A percentile compares a stretch with the other conserved stretches of the same genome.
Evolutionary conservation across 177 flowering plant species (phyloP).

Genomic region (Vitis hybrid): DNA sequence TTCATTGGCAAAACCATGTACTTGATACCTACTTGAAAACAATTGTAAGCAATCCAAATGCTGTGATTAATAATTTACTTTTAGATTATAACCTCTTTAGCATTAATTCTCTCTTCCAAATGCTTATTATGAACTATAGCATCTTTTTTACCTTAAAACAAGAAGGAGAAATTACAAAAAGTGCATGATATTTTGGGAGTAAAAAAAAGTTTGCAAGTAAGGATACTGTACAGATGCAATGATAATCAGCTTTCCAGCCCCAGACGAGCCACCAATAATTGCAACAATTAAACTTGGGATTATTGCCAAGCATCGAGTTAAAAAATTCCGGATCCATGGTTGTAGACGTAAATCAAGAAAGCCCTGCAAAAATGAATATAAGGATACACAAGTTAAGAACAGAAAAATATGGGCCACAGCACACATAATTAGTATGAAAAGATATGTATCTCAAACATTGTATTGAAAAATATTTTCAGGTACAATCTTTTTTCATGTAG

Average conservation of each 20-base stretch:
- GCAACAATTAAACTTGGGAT: slow-evolving; percentile 91
- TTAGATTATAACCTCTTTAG: no score
- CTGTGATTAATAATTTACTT: no score
- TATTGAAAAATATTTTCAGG: no score
- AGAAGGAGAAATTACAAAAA: background rate
- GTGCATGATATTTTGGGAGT: background rate
- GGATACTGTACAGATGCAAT: slow-evolving; percentile 71
- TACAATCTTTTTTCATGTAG: no score
- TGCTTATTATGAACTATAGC: no score
- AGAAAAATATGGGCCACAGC: no score
- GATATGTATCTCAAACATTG: no score
- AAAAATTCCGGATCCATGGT: slow-evolving; percentile 83
- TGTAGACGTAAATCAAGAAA: slow-evolving; percentile 75
- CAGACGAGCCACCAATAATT: slow-evolving; percentile 83
- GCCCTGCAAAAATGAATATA: slow-evolving; percentile 46
- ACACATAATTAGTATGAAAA: no score
- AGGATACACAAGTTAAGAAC: background rate
- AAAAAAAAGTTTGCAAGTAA: background rate
- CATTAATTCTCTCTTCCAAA: no score
- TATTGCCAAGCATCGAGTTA: slow-evolving; percentile 88
- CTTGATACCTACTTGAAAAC: no score
- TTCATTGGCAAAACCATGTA: no score
- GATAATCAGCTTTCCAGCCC: slow-evolving; percentile 86
- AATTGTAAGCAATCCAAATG: no score
- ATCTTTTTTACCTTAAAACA: background rate